Evolutionary conservation across 2,329 filamentous ascomycete species (phyloP), one percentile per base, ranked within the genome.

Genomic region (Meredithiella fracta): DNA sequence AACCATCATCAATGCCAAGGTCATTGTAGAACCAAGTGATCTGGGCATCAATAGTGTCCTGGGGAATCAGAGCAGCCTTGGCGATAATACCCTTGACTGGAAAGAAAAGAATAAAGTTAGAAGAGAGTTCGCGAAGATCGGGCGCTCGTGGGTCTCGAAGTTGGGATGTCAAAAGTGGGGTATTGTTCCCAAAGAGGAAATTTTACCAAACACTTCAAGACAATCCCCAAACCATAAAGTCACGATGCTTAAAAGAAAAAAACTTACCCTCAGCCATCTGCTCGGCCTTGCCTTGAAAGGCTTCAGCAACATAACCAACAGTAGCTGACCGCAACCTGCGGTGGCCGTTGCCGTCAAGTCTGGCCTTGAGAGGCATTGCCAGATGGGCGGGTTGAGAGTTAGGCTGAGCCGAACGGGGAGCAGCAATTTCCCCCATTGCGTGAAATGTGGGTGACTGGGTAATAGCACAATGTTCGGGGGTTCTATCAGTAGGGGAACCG

Each of bases 11-110:
- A 64, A 98, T 98, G 63, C 92, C 92, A 23, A 98, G 80, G 69
- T 94, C 85, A 67, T 92, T 86, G 74, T 98, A 98, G 75, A 98
- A 98, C 91, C 92, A 98, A 59, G 80, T 77, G 53, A 90, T 86
- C 71, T 98, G 90, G 25, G 82, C 77, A 60, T 94, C 85, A 60
- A 96, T 78, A 62, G 94, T 85, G 54, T 85, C 76, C 57, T 79
- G 76, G 1, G 92, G 92, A 60, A 98, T 86, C 78, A 94, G 96
- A 59, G 83, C 86, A 65, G 83, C 85, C 61, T 83, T 78, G 65
- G 80, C 76, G 62, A 96, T 81, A 65, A 83, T 73, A 62, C 84
- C 82, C 80, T 88, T 89, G 66, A 96, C 90, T 87, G 60, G 44
- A 54, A 23, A 40, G 57, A 54, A 59, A 8, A 17, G 17, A 44